Evolutionary conservation across 2,329 filamentous ascomycete species (phyloP).

Genomic region (Trichoderma afroharzianum): DNA sequence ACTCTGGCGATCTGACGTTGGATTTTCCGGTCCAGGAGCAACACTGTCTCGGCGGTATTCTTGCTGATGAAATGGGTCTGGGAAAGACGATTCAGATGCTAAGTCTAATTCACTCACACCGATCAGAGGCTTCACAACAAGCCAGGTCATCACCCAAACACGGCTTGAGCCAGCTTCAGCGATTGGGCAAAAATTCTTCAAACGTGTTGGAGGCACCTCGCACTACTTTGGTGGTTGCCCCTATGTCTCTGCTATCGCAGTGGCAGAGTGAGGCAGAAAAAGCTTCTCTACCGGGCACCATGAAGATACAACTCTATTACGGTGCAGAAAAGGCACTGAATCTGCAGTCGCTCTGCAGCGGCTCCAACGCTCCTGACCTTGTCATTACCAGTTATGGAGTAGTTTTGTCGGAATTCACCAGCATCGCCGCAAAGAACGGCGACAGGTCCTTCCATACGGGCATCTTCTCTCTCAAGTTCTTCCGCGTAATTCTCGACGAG

Average conservation of each 20-base stretch:
- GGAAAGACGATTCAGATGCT: constrained; percentile 99
- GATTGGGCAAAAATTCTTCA: constrained; percentile 55
- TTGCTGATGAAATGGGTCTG: constrained; percentile 96
- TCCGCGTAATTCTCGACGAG: constrained; percentile 92
- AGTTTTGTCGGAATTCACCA: constrained; percentile 79
- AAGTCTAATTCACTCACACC: constrained; percentile 83
- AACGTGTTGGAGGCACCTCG: constrained; percentile 68
- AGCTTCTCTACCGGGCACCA: constrained; percentile 76
- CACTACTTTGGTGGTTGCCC: constrained; percentile 92
- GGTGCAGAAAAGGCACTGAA: constrained; percentile 79
- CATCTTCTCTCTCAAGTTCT: constrained; percentile 90
- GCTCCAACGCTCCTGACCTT: constrained; percentile 79
- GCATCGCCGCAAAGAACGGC: constrained; percentile 64
- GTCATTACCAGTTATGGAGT: constrained; percentile 95
- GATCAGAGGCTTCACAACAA: constrained; percentile 49
- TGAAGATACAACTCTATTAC: constrained; percentile 89
- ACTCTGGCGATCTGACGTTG: constrained; percentile 88
- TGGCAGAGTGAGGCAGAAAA: constrained; percentile 96
- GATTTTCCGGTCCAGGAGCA: constrained; percentile 93
- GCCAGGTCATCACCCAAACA: constrained; percentile 31
- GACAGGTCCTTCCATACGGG: constrained; percentile 64
- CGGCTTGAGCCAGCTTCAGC: constrained; percentile 59
- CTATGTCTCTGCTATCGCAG: constrained; percentile 93
- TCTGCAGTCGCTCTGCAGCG: constrained; percentile 73
- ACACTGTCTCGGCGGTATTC: constrained; percentile 85